These are phyloP conservation scores for Trichoderma sp. DNA, from an alignment of 2,329 filamentous ascomycete genomes.

Conservation along the genomic window DNA sequence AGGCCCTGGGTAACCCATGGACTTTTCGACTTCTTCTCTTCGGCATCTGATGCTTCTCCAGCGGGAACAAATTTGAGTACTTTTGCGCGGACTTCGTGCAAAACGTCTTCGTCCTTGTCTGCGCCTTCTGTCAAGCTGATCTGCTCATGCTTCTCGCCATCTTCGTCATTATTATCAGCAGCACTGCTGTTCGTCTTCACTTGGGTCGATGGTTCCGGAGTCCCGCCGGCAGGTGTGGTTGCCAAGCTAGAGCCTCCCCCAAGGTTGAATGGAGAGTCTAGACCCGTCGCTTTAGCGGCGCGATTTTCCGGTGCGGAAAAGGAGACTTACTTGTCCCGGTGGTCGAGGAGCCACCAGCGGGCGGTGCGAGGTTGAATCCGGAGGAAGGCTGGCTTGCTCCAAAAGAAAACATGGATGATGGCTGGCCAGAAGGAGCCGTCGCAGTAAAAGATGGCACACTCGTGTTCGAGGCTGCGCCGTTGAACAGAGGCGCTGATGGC, in stretches of 20 bases:
- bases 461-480: conserved; percentile 36
- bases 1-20: conserved; percentile 72
- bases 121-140: conserved; percentile 69
- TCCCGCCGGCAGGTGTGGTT: conserved; percentile 62
- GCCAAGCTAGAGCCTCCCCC: conserved; percentile 64
- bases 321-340: conserved; percentile 53
- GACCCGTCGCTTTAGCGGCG: conserved; percentile 52
- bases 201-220: conserved; percentile 59
- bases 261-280: conserved; percentile 61
- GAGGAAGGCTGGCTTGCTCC: conserved; percentile 43
- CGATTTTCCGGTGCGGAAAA: conserved; percentile 48
- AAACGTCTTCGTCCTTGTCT: conserved; percentile 71
- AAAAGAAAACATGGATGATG: conserved; percentile 38
- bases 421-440: conserved; percentile 39
- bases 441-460: conserved; percentile 47
- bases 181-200: conserved; percentile 47
- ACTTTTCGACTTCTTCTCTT: conserved; percentile 54
- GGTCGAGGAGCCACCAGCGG: conserved; percentile 49
- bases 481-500: conserved; percentile 39
- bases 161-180: conserved; percentile 57
- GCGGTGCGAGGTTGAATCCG: conserved; percentile 47
- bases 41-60: conserved; percentile 51
- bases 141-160: conserved; percentile 66
- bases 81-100: conserved; percentile 73
- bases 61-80: conserved; percentile 63